Conservation (phyloP, 2,329 filamentous ascomycete genomes). For the Aspergillus fumigatus region DNA sequence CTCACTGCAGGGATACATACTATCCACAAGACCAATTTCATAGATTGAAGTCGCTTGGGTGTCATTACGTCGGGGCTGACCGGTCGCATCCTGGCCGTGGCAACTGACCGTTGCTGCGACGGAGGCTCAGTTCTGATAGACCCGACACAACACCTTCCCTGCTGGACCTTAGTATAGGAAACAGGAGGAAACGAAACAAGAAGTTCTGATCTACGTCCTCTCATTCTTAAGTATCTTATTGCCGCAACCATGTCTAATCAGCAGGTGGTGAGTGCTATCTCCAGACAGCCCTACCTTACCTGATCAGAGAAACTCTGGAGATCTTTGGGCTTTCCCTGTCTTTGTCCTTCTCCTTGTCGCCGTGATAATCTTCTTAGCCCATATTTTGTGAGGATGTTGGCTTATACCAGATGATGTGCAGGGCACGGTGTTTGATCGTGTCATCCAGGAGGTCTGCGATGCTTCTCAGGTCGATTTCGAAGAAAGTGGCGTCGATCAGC, state of each 20-base stretch:
- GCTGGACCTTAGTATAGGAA: slow-evolving; percentile 8
- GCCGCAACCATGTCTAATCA: slow-evolving; percentile 42
- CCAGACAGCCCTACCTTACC: slow-evolving; percentile 13
- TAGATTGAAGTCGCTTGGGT: slow-evolving; percentile 7
- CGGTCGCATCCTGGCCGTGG: slow-evolving; percentile 17
- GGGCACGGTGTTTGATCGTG: slow-evolving; percentile 81
- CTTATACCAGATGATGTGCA: slow-evolving; percentile 34
- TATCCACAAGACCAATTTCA: slow-evolving; percentile 6
- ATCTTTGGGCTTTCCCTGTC: slow-evolving; percentile 3
- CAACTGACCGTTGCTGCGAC: slow-evolving; percentile 16
- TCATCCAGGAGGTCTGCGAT: slow-evolving; percentile 89
- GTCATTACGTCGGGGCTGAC: slow-evolving; percentile 11
- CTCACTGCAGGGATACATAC: background rate
- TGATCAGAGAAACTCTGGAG: slow-evolving; percentile 21
- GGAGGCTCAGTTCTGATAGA: slow-evolving; percentile 12
- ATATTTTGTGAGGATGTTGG: slow-evolving; percentile 12
- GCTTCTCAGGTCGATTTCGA: slow-evolving; percentile 93
- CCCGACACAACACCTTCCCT: slow-evolving; percentile 4
- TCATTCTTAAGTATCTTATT: slow-evolving; percentile 1
- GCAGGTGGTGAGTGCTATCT: slow-evolving; percentile 44
- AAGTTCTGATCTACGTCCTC: slow-evolving; percentile 8
- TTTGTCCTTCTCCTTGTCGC: slow-evolving; percentile 3
- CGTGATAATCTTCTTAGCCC: background rate
- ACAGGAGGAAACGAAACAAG: slow-evolving; percentile 4
- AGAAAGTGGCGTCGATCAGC: slow-evolving; percentile 86